Base-by-base conservation (phyloP, 768 basidiomycete genomes). In the Pholiota microspora region DNA sequence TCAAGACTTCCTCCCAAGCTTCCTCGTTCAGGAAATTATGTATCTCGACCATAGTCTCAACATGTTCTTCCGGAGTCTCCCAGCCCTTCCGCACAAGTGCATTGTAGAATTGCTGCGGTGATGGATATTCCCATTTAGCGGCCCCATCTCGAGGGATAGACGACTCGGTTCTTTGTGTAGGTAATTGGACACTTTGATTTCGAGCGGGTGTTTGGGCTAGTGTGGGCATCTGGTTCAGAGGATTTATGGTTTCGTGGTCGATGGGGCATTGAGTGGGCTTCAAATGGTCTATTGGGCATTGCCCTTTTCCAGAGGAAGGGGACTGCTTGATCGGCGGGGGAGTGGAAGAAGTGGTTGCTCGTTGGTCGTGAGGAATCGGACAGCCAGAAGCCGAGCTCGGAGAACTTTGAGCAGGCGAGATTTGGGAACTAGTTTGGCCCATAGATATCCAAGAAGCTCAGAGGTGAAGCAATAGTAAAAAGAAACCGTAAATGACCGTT, bases 21-120 rank as follows among this genome's bases (percentile, higher is more conserved):
- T 86, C 80, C 73, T 99, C 97, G 64, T 99, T 98, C 69, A 99
- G 69, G 62, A 95, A 98, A 69, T 99, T 99, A 68, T 99, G 97
- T 31, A 98, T 98, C 57, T 94, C 86, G 40, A 99, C 97, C 92
- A 99, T 97, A 23, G 86, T 92, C 68, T 94, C 95, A 42, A 98
- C 82, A 70, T 94, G 89, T 62, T 98, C 93, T 70, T 95, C 94
- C 0, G 94, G 94, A 2, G 97, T 96, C 71, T 96, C 94, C 90
- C 91, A 94, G 2, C 97, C 97, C 67, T 99, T 99, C 58, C 94
- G 76, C 8, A 92, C 92, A 12, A 99, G 79, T 0, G 96, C 96
- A 70, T 98, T 98, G 70, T 98, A 95, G 67, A 98, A 98, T 69
- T 98, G 95, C 70, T 98, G 96, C 8, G 95, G 93, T 2, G 89